Base-by-base conservation (phyloP, 495 filamentous ascomycete genomes). In the Annulohypoxylon moriforme region DNA sequence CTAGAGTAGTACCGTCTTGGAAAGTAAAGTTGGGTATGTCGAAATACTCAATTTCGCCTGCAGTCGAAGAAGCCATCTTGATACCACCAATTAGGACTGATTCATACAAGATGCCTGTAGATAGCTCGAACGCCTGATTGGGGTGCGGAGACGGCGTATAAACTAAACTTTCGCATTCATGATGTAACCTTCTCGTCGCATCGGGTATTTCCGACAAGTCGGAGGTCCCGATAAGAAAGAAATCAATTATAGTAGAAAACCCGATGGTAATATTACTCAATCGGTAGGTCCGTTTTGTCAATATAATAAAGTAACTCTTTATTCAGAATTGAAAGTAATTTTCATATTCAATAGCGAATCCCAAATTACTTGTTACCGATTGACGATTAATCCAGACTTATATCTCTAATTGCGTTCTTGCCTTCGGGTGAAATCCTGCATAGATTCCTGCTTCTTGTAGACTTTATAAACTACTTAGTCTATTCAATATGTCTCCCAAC, bases 21-120 rank as follows among this genome's bases (percentile, higher is more conserved):
- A 85, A 85, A 24, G 71, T 76, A 61, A 86, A 85, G 47, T 75
- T 67, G 42, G 76, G 73, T 47, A 84, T 74, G 14, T 67, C 46
- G 42, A 64, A 83, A 58, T 77, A 77, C 62, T 82, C 72, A 31
- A 84, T 72, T 1, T 50, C 38, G 33, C 33, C 33, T 33, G 40
- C 42, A 7, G 31, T 53, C 11, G 27, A 13, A 11, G 49, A 50
- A 55, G 61, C 25, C 61, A 64, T 64, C 47, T 53, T 64, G 24
- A 52, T 29, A 11, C n/a, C 47, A 29, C 24, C 29, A 52, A 11
- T 52, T 0, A 52, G 10, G 14, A 13, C 13, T 1, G 1, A 5
- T 52, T 52, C 14, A 2, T 24, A 52, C 5, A 29, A 29, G 24
- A 29, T 13, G n/a, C 13, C 24, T 8, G 24, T 13, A 4, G 4